Evolutionary conservation across 805 yeast genomes (phyloP).

Genomic region (Tetrapisispora iriomotensis): DNA sequence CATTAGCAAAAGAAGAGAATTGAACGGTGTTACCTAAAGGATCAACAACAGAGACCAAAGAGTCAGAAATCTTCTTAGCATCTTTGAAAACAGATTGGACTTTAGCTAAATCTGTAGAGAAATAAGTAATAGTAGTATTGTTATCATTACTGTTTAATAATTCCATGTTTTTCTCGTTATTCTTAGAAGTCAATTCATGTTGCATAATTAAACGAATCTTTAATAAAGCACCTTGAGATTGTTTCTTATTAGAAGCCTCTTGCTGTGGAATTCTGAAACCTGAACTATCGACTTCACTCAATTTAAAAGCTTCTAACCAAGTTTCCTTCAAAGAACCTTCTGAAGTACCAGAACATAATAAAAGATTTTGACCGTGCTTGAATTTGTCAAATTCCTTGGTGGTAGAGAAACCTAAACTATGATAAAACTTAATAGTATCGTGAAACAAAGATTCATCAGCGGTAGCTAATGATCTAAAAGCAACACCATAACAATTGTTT

Average conservation of each 20-base stretch:
- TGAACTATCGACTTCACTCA: slow-evolving; percentile 44
- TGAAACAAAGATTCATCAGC: slow-evolving; percentile 38
- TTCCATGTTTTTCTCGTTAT: no score
- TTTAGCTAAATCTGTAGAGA: slow-evolving; percentile 32
- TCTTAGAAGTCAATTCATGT: no score
- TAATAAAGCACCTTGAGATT: slow-evolving; percentile 38
- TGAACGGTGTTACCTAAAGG: slow-evolving; percentile 59
- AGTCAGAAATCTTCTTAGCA: slow-evolving; percentile 15
- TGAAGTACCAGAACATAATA: slow-evolving; percentile 44
- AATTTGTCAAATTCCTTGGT: slow-evolving; percentile 52
- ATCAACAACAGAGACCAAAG: slow-evolving; percentile 33
- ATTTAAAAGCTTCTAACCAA: slow-evolving; percentile 65
- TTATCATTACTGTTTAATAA: slow-evolving; percentile 2
- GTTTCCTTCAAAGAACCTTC: slow-evolving; percentile 57
- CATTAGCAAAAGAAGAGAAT: slow-evolving; percentile 40
- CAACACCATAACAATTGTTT: slow-evolving; percentile 33
- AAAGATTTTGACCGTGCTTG: slow-evolving; percentile 23
- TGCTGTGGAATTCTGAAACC: slow-evolving; percentile 52
- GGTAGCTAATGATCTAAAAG: slow-evolving; percentile 56
- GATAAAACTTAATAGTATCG: slow-evolving; percentile 46
- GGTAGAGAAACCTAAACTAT: slow-evolving; percentile 48
- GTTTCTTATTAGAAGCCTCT: slow-evolving; percentile 31
- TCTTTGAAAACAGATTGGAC: slow-evolving; percentile 17
- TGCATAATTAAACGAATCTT: slow-evolving; percentile 37
- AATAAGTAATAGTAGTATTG: slow-evolving; percentile 28